Evolutionary conservation across 192 early-diverging fungal genomes (phyloP).

Genomic region (Mortierella claussenii): DNA sequence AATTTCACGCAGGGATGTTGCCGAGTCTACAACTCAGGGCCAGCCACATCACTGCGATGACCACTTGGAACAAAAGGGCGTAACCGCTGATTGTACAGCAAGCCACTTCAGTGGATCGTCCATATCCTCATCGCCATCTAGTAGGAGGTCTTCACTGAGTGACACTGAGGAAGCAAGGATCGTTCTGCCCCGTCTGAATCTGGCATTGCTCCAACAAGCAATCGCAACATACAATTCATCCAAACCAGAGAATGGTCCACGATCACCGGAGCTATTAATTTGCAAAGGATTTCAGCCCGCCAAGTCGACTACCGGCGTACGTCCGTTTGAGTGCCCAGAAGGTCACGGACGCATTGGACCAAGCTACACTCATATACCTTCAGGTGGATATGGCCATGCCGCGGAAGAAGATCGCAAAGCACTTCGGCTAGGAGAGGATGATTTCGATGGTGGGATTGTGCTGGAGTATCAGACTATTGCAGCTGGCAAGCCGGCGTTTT

Average conservation of each 20-base stretch:
- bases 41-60: too few species aligned
- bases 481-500: not conserved
- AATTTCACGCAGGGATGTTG: too few species aligned
- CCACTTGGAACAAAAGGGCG: too few species aligned
- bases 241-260: not conserved
- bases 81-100: too few species aligned
- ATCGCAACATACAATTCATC: slow-evolving; percentile 45
- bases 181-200: slow-evolving; percentile 23
- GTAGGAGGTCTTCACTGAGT: slow-evolving; percentile 14
- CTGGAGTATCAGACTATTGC: slow-evolving; percentile 1
- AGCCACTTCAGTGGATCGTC: too few species aligned
- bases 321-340: not conserved
- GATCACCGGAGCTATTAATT: slow-evolving; percentile 1
- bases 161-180: not conserved
- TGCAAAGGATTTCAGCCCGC: slow-evolving; percentile 11
- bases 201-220: slow-evolving; percentile 29
- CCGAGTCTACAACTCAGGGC: too few species aligned
- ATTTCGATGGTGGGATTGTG: not conserved
- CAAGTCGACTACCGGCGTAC: not conserved
- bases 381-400: not conserved
- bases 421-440: not conserved
- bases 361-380: not conserved
- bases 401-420: not conserved
- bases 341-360: not conserved
- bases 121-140: slow-evolving; percentile 8